Evolutionary conservation across 2,329 filamentous ascomycete species (phyloP), one percentile per base, ranked within the genome.

Genomic region (Colletotrichum spaethianum): DNA sequence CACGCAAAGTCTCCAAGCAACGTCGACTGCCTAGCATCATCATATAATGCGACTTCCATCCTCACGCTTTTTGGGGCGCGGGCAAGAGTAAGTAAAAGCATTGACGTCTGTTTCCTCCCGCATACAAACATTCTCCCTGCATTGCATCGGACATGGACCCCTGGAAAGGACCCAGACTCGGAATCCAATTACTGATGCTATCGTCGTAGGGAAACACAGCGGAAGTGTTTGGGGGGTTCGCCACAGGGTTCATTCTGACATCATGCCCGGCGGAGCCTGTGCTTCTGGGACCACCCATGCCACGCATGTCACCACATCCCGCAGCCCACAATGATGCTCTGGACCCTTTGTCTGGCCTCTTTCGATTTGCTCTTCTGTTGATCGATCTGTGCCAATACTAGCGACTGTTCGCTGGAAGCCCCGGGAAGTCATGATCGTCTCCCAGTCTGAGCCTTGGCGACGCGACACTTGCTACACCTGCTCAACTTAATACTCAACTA

Each of bases 161-260:
- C 23, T 26, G 8, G 40, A 16, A 59, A 44, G n/a, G 16, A n/a
- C 50, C 40, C n/a, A 14, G 11, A 28, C 33, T 6, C 9, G 5
- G 42, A 6, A 4, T 16, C 5, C 12, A 8, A 26, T 20, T 14
- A 26, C 26, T 11, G 20, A 2, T 26, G 6, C 59, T 12, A 38
- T n/a, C 4, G 3, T 26, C n/a, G 42, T 11, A 11, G 7, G 36
- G 56, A 23, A 16, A 5, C 33, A 26, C 63, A 56, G 20, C 28
- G 50, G 52, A 50, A 50, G 14, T 9, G 28, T 28, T 50, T 46
- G 5, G 5, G 33, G 36, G 28, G 48, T 55, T 72, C 42, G 69
- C 69, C 59, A 72, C 69, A 55, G 53, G 44, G 26, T 67, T 69
- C 69, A 72, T 59, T 40, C 69, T 72, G 69, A 72, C 69, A 69